These are phyloP conservation scores for Carex scoparia DNA, from an alignment of 176 grass and related monocot genomes.

Conservation along the genomic window DNA sequence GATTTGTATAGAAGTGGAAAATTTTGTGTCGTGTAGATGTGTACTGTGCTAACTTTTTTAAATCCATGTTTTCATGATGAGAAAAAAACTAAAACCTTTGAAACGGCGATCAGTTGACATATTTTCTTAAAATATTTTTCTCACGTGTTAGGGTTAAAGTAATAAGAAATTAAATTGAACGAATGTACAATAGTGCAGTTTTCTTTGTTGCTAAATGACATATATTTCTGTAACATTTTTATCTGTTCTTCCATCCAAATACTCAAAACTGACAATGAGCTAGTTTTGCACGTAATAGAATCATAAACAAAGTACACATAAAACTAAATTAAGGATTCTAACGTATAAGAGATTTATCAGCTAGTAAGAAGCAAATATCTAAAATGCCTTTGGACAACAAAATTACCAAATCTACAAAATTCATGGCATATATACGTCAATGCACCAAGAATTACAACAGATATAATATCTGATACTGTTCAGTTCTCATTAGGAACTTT, in stretches of 20 bases:
- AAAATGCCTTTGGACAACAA: not conserved
- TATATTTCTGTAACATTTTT: too few relatives aligned
- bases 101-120: not conserved
- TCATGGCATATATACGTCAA: not conserved
- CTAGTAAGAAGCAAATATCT: not conserved
- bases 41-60: not conserved
- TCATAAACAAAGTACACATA: not conserved
- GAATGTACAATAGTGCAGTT: not conserved
- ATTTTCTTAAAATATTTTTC: not conserved
- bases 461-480: not conserved
- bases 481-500: conserved; percentile 15
- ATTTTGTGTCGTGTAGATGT: not conserved
- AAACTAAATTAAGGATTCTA: not conserved
- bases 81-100: not conserved
- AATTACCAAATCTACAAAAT: conserved; percentile 9
- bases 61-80: not conserved
- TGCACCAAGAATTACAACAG: conserved; percentile 7
- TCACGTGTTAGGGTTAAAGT: not conserved
- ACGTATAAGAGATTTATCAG: not conserved
- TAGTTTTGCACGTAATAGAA: not conserved
- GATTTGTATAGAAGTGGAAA: not conserved
- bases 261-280: not conserved
- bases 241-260: not conserved
- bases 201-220: not conserved
- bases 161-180: not conserved